Evolutionary conservation across 169 alveolate species (phyloP), one percentile per base, ranked within the genome.

Genomic region (Plasmodium adleri): DNA sequence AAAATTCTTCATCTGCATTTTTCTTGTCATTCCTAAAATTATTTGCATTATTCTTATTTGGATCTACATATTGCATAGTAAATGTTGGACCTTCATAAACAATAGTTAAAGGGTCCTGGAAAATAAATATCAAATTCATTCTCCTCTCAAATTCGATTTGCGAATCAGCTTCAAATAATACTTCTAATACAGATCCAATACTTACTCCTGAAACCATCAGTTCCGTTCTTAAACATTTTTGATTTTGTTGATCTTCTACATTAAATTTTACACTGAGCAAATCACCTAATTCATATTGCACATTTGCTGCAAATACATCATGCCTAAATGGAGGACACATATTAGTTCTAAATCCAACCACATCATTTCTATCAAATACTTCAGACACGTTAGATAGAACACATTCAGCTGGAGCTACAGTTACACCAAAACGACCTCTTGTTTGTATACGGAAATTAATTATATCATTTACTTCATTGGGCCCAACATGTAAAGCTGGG

Each of bases 391-490:
- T 86, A 45, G 96, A 93, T 63, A 96, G 85, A 50, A 96, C 93
- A 58, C 97, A 95, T 74, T 96, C 97, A 12, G 98, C 97, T 0
- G 98, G 98, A 1, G 98, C 98, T 2, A 96, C 98, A 0, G 98
- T 96, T 26, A 96, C 96, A n/a, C 98, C 98, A 89, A 96, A 96
- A 13, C 98, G 93, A 6, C 97, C 97, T 17, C 94, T 90, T n/a
- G 97, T 93, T 50, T 88, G 78, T 10, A 96, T 93, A 58, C 96
- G 90, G 73, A 96, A 96, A 60, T 92, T 92, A 10, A 95, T 73
- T 22, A 95, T 93, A 71, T 94, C 94, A 13, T 91, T 91, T 20
- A 95, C 94, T 22, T 88, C 94, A 22, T 92, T 66, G 15, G 93
- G 78, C 0, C 92, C 85, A 59, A 92, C 60, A 70, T 67, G 87